Evolutionary conservation across 345 rosid species (phyloP).

Genomic region (Populus deltoides): DNA sequence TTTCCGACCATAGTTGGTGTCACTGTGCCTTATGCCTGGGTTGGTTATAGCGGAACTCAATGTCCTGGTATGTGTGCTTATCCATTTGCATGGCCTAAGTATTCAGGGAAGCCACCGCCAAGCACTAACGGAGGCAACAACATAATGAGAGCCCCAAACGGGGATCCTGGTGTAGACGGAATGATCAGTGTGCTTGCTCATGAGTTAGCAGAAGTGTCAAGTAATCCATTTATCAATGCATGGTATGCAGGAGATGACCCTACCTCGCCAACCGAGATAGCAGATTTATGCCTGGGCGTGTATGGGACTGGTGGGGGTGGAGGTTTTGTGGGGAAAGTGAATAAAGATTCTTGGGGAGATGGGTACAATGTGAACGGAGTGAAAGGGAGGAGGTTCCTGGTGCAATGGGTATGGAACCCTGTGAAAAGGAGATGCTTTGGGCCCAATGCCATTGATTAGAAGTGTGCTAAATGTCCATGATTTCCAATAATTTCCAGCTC

Average conservation of each 20-base stretch:
- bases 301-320: constrained; percentile 61
- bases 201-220: constrained; percentile 59
- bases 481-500: not conserved
- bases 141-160: constrained; percentile 52
- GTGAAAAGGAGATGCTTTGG: constrained; percentile 53
- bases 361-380: constrained; percentile 57
- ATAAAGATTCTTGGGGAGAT: constrained; percentile 44
- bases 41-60: constrained; percentile 53
- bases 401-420: constrained; percentile 67
- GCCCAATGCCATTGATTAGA: constrained; percentile 55
- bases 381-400: constrained; percentile 51
- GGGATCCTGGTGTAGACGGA: constrained; percentile 56
- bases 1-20: constrained; percentile 52
- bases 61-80: constrained; percentile 60
- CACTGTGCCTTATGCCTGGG: constrained; percentile 61
- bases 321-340: constrained; percentile 53
- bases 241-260: constrained; percentile 71
- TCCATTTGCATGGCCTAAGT: constrained; percentile 54
- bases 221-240: constrained; percentile 57
- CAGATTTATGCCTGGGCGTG: constrained; percentile 58
- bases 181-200: constrained; percentile 64
- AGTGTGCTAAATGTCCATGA: not conserved
- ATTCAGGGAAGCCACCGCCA: constrained; percentile 43
- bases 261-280: constrained; percentile 54
- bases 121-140: constrained; percentile 25